These are phyloP conservation scores for Canariomyces notabilis DNA, from an alignment of 2,329 filamentous ascomycete species.

Conservation along the genomic window DNA sequence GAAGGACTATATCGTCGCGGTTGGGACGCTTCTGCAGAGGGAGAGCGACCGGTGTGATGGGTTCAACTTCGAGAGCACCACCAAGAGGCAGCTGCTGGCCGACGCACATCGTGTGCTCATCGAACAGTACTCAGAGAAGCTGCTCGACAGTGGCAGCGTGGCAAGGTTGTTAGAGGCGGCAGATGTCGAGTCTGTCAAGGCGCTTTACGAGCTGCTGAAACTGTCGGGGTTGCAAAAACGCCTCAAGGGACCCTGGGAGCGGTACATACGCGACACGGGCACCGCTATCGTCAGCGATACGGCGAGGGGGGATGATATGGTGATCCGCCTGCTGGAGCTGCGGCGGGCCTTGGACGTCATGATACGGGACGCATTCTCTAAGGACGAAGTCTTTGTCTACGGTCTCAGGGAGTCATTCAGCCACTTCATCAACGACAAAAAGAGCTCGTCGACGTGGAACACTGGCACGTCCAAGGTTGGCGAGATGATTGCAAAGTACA, in stretches of 20 bases:
- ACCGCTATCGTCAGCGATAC: slow-evolving; percentile 75
- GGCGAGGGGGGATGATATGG: slow-evolving; percentile 76
- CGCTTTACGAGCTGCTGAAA: slow-evolving; percentile 72
- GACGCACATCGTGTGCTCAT: slow-evolving; percentile 71
- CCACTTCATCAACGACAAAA: slow-evolving; percentile 87
- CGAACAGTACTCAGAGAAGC: slow-evolving; percentile 57
- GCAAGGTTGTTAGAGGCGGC: slow-evolving; percentile 67
- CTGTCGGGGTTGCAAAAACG: slow-evolving; percentile 65
- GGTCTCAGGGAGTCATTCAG: slow-evolving; percentile 80
- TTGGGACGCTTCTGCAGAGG: slow-evolving; percentile 61
- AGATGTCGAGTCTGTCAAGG: slow-evolving; percentile 64
- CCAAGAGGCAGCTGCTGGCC: slow-evolving; percentile 69
- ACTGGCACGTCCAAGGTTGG: slow-evolving; percentile 90
- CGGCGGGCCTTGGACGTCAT: slow-evolving; percentile 74
- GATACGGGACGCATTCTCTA: slow-evolving; percentile 69
- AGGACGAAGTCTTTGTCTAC: slow-evolving; percentile 71
- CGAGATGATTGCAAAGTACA: slow-evolving; percentile 97
- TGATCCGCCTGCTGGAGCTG: slow-evolving; percentile 73
- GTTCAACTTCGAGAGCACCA: slow-evolving; percentile 78
- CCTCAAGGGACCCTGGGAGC: slow-evolving; percentile 68
- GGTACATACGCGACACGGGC: slow-evolving; percentile 73
- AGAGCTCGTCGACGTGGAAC: slow-evolving; percentile 64
- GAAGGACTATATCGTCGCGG: slow-evolving; percentile 69
- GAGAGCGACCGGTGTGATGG: slow-evolving; percentile 74
- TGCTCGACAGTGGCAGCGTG: slow-evolving; percentile 63